phyloP scores from a whole-genome alignment of 1,139 yeast species.

The Hansenula lynferdii region DNA sequence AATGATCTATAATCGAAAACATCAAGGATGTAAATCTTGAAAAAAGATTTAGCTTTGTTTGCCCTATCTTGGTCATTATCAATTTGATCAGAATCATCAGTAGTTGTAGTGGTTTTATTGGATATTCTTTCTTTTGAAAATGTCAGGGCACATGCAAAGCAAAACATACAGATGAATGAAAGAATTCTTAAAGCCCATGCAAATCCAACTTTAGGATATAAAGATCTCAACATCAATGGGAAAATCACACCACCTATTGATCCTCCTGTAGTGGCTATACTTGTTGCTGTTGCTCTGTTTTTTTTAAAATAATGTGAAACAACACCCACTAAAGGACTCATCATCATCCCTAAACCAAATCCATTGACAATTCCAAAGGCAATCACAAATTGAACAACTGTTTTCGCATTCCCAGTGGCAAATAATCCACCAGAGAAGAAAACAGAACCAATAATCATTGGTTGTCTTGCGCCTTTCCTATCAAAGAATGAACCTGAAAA shows the following conservation, averaged over 20 bases:
- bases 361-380: slow-evolving; percentile 50
- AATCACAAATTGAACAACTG: slow-evolving; percentile 50
- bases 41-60: background rate
- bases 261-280: slow-evolving; percentile 59
- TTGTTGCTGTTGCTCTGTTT: slow-evolving; percentile 50
- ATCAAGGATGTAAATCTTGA: slow-evolving; percentile 18
- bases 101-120: slow-evolving; percentile 19
- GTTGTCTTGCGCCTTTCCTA: slow-evolving; percentile 39
- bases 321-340: slow-evolving; percentile 53
- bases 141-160: slow-evolving; percentile 34
- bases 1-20: slow-evolving; percentile 8
- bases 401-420: slow-evolving; percentile 43
- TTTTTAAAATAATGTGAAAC: slow-evolving; percentile 55
- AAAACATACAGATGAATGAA: slow-evolving; percentile 42
- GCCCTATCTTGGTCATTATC: background rate
- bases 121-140: slow-evolving; percentile 45
- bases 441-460: slow-evolving; percentile 40
- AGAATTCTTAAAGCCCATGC: slow-evolving; percentile 58
- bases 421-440: slow-evolving; percentile 44
- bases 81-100: slow-evolving; percentile 1
- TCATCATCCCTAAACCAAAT: slow-evolving; percentile 49
- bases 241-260: slow-evolving; percentile 58
- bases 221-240: slow-evolving; percentile 51
- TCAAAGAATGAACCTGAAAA: slow-evolving; percentile 54
- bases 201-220: slow-evolving; percentile 50